Evolutionary conservation across 2,329 filamentous ascomycete species (phyloP), one percentile per base, ranked within the genome.

Genomic region (Biscogniauxia sp.): DNA sequence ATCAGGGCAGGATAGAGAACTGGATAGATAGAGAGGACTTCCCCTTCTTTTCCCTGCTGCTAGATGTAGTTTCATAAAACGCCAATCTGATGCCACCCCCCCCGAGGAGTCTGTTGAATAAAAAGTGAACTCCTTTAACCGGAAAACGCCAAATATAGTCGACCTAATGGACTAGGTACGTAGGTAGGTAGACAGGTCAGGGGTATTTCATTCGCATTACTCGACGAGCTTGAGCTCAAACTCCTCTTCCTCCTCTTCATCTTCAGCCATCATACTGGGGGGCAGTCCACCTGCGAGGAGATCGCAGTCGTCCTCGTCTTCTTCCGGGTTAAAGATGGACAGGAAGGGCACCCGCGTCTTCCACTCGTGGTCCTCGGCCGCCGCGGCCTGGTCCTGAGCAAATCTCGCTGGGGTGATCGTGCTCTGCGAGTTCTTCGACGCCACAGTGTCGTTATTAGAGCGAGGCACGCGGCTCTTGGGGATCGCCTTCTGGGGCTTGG

Each of bases 311-410:
- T 78, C 75, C 15, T 77, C 74, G n/a, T 80, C 79, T 3, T 79
- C 79, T n/a, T 75, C 70, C 3, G 73, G 72, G 23, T 86, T 81
- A 67, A 88, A 88, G 20, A 88, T 84, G 15, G 80, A 82, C 52
- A 86, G 73, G 67, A 88, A 87, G 2, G 80, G 78, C 0, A 84
- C 82, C 23, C 77, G 79, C 53, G 75, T 65, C 59, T 75, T 72
- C 65, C 72, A 72, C 55, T 72, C 73, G 57, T 77, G 73, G 32
- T 73, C 72, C 20, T 75, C 75, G 8, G 72, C 55, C 49, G 65
- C 63, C 2, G 64, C 58, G 17, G 57, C 68, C 57, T 74, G 65
- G 7, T 68, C 67, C 52, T 75, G 69, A 0, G 77, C 77, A 58
- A 76, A 80, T 23, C 72, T 71, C 19, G 80, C 77, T 8, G 82